Base-by-base conservation (phyloP, 805 yeast species). In the Torulaspora delbrueckii region DNA sequence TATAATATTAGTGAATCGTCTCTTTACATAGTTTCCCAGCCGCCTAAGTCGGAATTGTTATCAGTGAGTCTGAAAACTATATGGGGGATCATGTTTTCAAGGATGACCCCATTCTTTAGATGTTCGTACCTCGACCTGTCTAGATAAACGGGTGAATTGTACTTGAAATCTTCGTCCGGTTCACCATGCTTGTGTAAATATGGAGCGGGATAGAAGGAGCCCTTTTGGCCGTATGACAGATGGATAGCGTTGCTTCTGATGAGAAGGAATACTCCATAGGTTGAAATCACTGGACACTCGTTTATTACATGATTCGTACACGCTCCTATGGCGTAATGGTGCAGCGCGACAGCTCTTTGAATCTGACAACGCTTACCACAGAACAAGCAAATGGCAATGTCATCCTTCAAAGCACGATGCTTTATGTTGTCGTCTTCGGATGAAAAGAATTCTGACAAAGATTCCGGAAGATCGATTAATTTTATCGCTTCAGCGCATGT, bases 161-260 rank as follows among this genome's bases (percentile, higher is more conserved):
- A 79, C 47, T 79, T 84, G 52, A 79, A 71, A 42, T 83, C 90
- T 35, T 81, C 83, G 40, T 90, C 88, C 12, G 81, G 65, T 57
- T 90, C 97, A 1, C 97, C 97, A 62, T 88, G 95, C 28, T 74
- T 74, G 61, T 90, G 96, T 28, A 86, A 66, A 59, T 82, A 91
- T 0, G 98, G 98, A 2, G 95, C 84, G 27, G 80, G 81, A 49
- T 78, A 74, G 62, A 91, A 91, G 0, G 96, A 79, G 0, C 99
- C 99, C 45, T 66, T 48, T 30, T 84, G 82, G 6, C 82, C 84
- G 41, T 79, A 79, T 47, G 84, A 77, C 38, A 91, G 28, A 36
- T 58, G 59, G 8, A 63, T 45, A 42, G 76, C 46, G 42, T 60
- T 62, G 36, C 57, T 57, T 37, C 54, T 46, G 8, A 52, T 41